Conservation (phyloP, 768 basidiomycete genomes). For the Amanita exitialis region DNA sequence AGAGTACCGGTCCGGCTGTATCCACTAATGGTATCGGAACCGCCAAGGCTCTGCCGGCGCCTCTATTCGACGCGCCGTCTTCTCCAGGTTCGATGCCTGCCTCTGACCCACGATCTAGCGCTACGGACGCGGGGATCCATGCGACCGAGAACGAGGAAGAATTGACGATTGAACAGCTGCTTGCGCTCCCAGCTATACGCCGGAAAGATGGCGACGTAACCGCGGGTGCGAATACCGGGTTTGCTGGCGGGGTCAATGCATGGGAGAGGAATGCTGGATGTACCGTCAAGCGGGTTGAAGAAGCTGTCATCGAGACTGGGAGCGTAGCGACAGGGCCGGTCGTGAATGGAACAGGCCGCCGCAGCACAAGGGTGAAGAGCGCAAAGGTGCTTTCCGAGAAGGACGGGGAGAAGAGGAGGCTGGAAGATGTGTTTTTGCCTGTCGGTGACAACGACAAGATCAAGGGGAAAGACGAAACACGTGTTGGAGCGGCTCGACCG, state of each 20-base stretch:
- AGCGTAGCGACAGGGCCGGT: background rate
- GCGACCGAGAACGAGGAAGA: background rate
- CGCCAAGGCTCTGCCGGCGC: too few relatives aligned
- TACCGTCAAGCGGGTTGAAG: conserved; percentile 1
- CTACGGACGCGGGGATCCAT: background rate
- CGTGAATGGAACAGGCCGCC: background rate
- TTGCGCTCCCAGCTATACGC: background rate
- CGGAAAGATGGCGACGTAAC: too few relatives aligned
- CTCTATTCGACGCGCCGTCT: too few relatives aligned
- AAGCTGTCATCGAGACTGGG: too few relatives aligned
- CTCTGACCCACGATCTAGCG: too few relatives aligned
- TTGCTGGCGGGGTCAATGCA: background rate
- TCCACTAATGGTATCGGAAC: too few relatives aligned
- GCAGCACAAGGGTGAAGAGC: background rate
- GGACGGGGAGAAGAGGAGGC: background rate
- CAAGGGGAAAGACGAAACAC: background rate
- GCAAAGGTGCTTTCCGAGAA: background rate
- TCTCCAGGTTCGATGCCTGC: too few relatives aligned
- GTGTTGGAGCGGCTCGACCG: too few relatives aligned
- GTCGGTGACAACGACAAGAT: background rate
- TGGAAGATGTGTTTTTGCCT: background rate
- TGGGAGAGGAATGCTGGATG: background rate
- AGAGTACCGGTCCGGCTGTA: too few relatives aligned
- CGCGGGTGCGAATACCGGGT: too few relatives aligned
- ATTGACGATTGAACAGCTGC: background rate